Evolutionary conservation across 768 basidiomycete species (phyloP), one percentile per base, ranked within the genome.

Genomic region (Pleurotus tuber-regium): DNA sequence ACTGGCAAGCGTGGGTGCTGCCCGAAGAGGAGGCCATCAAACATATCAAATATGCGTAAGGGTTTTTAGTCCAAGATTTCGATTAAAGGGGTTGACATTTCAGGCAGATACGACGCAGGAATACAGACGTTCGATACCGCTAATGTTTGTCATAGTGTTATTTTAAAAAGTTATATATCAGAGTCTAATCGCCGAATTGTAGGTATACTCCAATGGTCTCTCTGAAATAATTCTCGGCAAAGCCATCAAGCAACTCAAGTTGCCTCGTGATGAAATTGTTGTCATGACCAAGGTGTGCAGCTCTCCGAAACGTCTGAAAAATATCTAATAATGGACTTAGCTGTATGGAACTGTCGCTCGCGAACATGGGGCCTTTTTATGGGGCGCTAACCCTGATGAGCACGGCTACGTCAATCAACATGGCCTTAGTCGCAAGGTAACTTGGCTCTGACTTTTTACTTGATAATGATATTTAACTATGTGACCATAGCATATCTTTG

Each of bases 81-180:
- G n/a, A n/a, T n/a, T n/a, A n/a, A n/a, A n/a, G n/a, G n/a, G n/a
- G n/a, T n/a, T n/a, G n/a, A n/a, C n/a, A n/a, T n/a, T n/a, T n/a
- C n/a, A n/a, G 11, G 24, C 35, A 77, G 76, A 4, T 86, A 79
- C 43, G 81, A 84, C 9, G 74, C 75, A 16, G 83, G 84, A 14
- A 78, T 85, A 53, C 76, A 82, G 54, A 73, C 82, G 0, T 85
- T 83, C 54, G 80, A 82, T 59, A 83, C 79, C 4, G 79, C 79
- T 2, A 70, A 80, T 55, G 73, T 75, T n/a, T n/a, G n/a, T n/a
- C n/a, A n/a, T n/a, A n/a, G n/a, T n/a, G n/a, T n/a, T n/a, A n/a
- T n/a, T n/a, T n/a, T n/a, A n/a, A n/a, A n/a, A n/a, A n/a, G n/a
- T n/a, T n/a, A n/a, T n/a, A n/a, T n/a, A n/a, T n/a, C n/a, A n/a